Evolutionary conservation across 176 grass and related monocot species (phyloP).

Genomic region (Poa annua): DNA sequence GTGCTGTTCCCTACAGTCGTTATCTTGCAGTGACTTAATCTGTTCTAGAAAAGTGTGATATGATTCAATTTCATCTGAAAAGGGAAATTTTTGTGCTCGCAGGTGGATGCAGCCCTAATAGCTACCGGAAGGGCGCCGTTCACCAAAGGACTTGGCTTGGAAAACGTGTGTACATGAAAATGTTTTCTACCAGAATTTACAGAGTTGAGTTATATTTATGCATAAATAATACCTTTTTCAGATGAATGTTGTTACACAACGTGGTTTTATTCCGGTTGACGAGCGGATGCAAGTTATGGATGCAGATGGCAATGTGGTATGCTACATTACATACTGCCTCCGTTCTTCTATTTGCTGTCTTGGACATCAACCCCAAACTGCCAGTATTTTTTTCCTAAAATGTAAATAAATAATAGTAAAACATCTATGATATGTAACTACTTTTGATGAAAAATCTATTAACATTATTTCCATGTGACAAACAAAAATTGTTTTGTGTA

Average conservation of each 20-base stretch:
- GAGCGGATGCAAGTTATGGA: constrained; percentile 89
- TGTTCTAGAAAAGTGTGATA: neutral
- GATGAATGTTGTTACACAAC: constrained; percentile 85
- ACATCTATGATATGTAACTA: constrained; percentile 1
- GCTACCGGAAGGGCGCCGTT: constrained; percentile 95
- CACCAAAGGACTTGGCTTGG: constrained; percentile 95
- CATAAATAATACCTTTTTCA: constrained; percentile 38
- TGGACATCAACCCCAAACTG: neutral
- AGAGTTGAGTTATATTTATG: neutral
- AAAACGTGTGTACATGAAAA: constrained; percentile 67
- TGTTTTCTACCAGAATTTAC: neutral
- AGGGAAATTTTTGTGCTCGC: neutral
- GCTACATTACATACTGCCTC: neutral
- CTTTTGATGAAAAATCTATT: neutral
- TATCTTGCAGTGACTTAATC: constrained; percentile 4
- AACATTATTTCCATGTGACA: constrained; percentile 12
- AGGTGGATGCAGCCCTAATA: constrained; percentile 98
- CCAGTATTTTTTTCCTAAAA: neutral
- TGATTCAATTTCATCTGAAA: constrained; percentile 9
- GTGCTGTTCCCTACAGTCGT: neutral
- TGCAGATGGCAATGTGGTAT: constrained; percentile 80
- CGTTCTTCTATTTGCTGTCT: neutral
- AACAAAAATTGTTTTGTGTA: neutral
- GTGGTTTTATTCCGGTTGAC: constrained; percentile 95
- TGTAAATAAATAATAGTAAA: neutral